Conservation (phyloP, 257 asterid genomes). For the Orobanche coerulescens region DNA sequence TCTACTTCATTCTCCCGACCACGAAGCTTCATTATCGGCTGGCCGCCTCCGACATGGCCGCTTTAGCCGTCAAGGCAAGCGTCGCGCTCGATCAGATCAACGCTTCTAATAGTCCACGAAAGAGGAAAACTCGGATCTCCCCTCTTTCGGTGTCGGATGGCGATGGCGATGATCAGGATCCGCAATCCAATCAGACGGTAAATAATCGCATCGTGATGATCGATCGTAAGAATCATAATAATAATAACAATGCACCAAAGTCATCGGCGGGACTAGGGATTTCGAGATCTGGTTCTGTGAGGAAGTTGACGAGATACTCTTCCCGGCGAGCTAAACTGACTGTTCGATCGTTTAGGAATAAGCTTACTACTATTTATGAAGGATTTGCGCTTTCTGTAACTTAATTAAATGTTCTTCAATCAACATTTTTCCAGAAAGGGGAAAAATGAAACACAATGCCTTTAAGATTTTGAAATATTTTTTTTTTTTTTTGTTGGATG, state of each 20-base stretch:
- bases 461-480: too few relatives aligned
- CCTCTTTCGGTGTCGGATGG: constrained; percentile 23
- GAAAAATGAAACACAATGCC: too few relatives aligned
- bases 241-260: background rate
- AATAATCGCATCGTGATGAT: background rate
- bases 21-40: constrained; percentile 40
- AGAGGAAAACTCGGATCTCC: constrained; percentile 35
- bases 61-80: constrained; percentile 74
- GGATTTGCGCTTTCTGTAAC: too few relatives aligned
- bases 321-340: constrained; percentile 59
- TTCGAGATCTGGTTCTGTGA: constrained; percentile 36
- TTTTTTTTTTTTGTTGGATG: too few relatives aligned
- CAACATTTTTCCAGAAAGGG: too few relatives aligned
- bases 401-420: too few relatives aligned
- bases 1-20: constrained; percentile 50
- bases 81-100: constrained; percentile 37
- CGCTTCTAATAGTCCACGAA: constrained; percentile 23
- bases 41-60: constrained; percentile 68
- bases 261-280: constrained; percentile 20
- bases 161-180: background rate
- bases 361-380: constrained; percentile 54
- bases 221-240: background rate
- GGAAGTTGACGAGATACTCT: constrained; percentile 45
- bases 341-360: constrained; percentile 46
- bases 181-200: constrained; percentile 21